A percentile compares a stretch with the other conserved stretches of the same genome.
These are phyloP conservation scores for Blastomyces percursus DNA, from an alignment of 2,329 filamentous ascomycete genomes.

Conservation along the genomic window DNA sequence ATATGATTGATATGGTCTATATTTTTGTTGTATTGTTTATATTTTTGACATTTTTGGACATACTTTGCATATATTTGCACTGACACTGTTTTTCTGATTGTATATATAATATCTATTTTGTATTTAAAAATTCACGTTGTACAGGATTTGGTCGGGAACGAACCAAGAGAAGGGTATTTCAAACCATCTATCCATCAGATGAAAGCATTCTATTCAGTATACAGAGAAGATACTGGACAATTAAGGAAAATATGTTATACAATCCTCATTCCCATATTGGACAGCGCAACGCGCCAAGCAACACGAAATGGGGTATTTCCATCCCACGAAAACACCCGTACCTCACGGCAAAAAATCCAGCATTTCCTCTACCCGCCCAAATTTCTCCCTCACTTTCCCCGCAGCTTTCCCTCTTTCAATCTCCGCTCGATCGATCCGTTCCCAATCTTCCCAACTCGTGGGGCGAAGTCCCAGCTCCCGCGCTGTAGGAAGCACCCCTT, in stretches of 20 bases:
- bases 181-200: not conserved
- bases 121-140: not conserved
- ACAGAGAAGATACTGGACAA: not conserved
- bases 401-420: slow-evolving; percentile 50
- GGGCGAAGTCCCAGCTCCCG: slow-evolving; percentile 46
- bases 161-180: not conserved
- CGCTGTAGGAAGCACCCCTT: slow-evolving; percentile 55
- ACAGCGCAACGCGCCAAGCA: not conserved
- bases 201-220: not conserved
- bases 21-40: not conserved
- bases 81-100: not conserved
- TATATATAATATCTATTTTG: not conserved
- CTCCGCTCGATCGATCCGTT: slow-evolving; percentile 71
- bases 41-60: slow-evolving; percentile 1
- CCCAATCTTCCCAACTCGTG: slow-evolving; percentile 79
- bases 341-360: slow-evolving; percentile 32
- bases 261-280: not conserved
- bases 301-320: not conserved
- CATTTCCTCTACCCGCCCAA: slow-evolving; percentile 48
- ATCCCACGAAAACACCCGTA: not conserved
- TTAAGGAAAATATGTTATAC: not conserved
- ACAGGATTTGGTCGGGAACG: not conserved
- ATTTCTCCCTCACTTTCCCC: slow-evolving; percentile 71
- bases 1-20: not conserved
- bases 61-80: not conserved